These are phyloP conservation scores for Blastocystis sp. DNA, from an alignment of 352 stramenopile genomes.

Conservation along the genomic window DNA sequence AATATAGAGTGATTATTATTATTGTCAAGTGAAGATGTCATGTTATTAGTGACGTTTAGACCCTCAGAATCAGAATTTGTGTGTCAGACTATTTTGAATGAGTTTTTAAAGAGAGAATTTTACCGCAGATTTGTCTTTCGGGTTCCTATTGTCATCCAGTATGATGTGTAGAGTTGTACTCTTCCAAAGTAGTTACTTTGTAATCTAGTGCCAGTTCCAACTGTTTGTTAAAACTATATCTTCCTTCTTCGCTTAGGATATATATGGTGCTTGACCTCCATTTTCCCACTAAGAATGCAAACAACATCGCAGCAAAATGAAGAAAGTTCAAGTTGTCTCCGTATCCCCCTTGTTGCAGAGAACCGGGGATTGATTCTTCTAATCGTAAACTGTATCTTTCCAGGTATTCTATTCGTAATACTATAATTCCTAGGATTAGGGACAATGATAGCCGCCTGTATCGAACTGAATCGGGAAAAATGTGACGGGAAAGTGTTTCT, in stretches of 20 bases:
- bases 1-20: background rate
- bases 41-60: background rate
- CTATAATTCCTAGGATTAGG: background rate
- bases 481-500: constrained; percentile 16
- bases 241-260: constrained; percentile 10
- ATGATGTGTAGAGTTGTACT: background rate
- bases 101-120: background rate
- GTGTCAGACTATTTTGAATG: background rate
- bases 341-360: constrained; percentile 6
- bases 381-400: constrained; percentile 7
- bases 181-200: background rate
- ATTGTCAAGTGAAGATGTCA: background rate
- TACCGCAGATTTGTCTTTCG: background rate
- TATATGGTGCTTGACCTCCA: background rate
- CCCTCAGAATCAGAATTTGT: background rate
- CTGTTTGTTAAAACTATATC: constrained; percentile 10
- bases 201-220: background rate
- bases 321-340: constrained; percentile 11
- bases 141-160: background rate
- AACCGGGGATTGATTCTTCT: background rate
- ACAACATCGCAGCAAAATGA: background rate
- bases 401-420: background rate
- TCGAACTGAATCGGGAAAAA: background rate
- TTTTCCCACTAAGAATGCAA: background rate
- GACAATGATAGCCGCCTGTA: constrained; percentile 41